phyloP scores from a whole-genome alignment of 805 yeast species.

The Wickerhamiella azyma region DNA sequence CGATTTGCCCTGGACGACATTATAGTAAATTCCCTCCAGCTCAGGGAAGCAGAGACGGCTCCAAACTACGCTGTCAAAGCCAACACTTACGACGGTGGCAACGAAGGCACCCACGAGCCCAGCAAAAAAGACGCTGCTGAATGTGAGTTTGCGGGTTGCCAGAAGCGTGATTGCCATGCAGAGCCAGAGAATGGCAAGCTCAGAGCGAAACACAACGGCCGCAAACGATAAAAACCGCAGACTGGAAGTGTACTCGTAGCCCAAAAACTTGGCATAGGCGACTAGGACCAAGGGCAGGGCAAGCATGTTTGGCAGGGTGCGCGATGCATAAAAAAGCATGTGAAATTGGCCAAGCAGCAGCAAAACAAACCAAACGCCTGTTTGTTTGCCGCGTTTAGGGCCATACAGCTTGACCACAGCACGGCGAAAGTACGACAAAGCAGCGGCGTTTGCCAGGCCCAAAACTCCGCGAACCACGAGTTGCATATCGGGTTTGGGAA shows the following conservation, averaged over 20 bases:
- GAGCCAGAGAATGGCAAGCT: constrained; percentile 45
- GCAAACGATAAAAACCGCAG: constrained; percentile 45
- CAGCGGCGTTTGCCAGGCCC: constrained; percentile 46
- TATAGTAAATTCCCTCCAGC: constrained; percentile 53
- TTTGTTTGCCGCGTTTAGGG: constrained; percentile 8
- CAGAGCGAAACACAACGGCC: constrained; percentile 60
- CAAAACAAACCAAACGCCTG: constrained; percentile 40
- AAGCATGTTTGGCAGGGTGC: constrained; percentile 74
- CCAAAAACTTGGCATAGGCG: constrained; percentile 39
- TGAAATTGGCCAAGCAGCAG: constrained; percentile 65
- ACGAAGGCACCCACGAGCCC: constrained; percentile 36
- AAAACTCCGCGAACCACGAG: constrained; percentile 42
- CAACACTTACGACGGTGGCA: constrained; percentile 37
- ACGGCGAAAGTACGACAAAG: constrained; percentile 39
- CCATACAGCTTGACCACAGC: constrained; percentile 23
- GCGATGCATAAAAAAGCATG: constrained; percentile 59
- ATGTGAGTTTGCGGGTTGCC: constrained; percentile 29
- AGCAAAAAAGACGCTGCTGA: constrained; percentile 22
- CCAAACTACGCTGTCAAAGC: constrained; percentile 74
- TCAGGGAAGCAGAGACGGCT: constrained; percentile 51
- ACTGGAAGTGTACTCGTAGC: constrained; percentile 36
- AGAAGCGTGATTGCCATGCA: constrained; percentile 30
- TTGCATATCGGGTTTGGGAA: constrained; percentile 39
- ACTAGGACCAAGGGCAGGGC: constrained; percentile 59
- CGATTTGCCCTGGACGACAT: constrained; percentile 63